Evolutionary conservation across 768 basidiomycete species (phyloP).

Genomic region (Sistotremastrum niveocremeum): DNA sequence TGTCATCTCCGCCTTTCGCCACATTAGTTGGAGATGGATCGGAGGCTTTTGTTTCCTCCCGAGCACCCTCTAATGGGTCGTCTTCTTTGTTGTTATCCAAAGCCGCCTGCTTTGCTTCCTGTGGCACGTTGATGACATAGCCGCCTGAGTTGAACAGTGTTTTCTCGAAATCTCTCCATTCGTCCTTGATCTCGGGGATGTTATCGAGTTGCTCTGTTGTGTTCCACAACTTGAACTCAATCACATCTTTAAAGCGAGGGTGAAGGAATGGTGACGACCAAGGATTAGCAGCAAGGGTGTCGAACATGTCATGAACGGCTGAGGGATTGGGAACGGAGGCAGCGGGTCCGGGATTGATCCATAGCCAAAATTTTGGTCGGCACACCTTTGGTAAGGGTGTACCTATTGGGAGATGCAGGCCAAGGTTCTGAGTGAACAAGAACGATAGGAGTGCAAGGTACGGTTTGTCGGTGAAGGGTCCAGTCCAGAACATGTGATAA

Average conservation of each 20-base stretch:
- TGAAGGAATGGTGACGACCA: slow-evolving; percentile 96
- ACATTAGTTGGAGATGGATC: slow-evolving; percentile 9
- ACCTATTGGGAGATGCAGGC: slow-evolving; percentile 49
- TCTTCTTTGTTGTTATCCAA: slow-evolving; percentile 27
- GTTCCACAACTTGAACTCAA: slow-evolving; percentile 97
- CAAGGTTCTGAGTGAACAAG: slow-evolving; percentile 90
- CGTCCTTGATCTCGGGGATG: slow-evolving; percentile 74
- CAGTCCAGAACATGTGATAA: slow-evolving; percentile 99
- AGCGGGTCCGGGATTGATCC: slow-evolving; percentile 98
- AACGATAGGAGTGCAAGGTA: slow-evolving; percentile 91
- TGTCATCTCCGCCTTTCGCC: slow-evolving; percentile 22
- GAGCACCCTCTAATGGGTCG: slow-evolving; percentile 18
- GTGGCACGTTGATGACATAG: slow-evolving; percentile 52
- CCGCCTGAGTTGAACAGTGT: slow-evolving; percentile 85
- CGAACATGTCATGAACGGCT: slow-evolving; percentile 73
- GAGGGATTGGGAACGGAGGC: slow-evolving; percentile 76
- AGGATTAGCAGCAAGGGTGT: slow-evolving; percentile 67
- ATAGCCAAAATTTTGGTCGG: slow-evolving; percentile 90
- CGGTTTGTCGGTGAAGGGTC: slow-evolving; percentile 96
- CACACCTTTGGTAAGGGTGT: slow-evolving; percentile 40
- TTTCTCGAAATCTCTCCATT: slow-evolving; percentile 69
- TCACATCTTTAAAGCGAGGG: slow-evolving; percentile 78
- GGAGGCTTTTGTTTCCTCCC: slow-evolving; percentile 8
- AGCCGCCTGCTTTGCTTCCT: slow-evolving; percentile 23
- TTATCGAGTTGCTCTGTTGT: slow-evolving; percentile 94